Base-by-base conservation (phyloP, 768 basidiomycete genomes). In the Ramaria sp. region DNA sequence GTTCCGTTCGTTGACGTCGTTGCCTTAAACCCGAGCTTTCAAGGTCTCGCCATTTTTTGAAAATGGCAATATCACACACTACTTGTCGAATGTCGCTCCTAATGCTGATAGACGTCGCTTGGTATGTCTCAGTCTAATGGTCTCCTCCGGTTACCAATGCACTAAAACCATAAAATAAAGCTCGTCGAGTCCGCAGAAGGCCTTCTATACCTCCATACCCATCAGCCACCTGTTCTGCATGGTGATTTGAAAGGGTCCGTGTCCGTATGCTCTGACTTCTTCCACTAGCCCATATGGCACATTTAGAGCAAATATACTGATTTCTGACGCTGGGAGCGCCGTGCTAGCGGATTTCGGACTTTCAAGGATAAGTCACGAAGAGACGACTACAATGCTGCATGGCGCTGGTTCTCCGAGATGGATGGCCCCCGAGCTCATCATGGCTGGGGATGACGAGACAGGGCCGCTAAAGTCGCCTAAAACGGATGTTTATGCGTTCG, bases 321-420 rank as follows among this genome's bases (percentile, higher is more conserved):
- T 80, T 17, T 73, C 73, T 5, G 65, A 61, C 4, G 59, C 67
- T 12, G 69, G 69, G 13, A 65, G 67, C 24, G 79, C 78, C 11
- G 77, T 76, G 54, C 67, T 80, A 4, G 73, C 78, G 27, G 78
- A 80, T 61, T 79, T 80, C 53, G 78, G 78, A 15, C 65, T 79
- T 13, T 63, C 61, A 3, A 62, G 62, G 19, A 64, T 68, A 13
- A 48, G 46, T 34, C 55, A 57, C 33, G 55, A 57, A 61, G 68
- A 22, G 49, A 63, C 7, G 24, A 54, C 5, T 53, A 61, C 13
- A 62, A 66, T 13, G 65, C 65, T 46, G 66, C 67, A 64, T 27
- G 64, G 64, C 4, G 64, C 65, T 1, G 67, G 67, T 0, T 60
- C 62, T 13, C 60, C 63, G 11, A 47, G 70, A 31, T 72, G 71